Percentiles rank a stretch among this genome's conserved stretches.
These are phyloP conservation scores for Lecanicillium sp. DNA, from an alignment of 2,329 filamentous ascomycete genomes.

Conservation along the genomic window DNA sequence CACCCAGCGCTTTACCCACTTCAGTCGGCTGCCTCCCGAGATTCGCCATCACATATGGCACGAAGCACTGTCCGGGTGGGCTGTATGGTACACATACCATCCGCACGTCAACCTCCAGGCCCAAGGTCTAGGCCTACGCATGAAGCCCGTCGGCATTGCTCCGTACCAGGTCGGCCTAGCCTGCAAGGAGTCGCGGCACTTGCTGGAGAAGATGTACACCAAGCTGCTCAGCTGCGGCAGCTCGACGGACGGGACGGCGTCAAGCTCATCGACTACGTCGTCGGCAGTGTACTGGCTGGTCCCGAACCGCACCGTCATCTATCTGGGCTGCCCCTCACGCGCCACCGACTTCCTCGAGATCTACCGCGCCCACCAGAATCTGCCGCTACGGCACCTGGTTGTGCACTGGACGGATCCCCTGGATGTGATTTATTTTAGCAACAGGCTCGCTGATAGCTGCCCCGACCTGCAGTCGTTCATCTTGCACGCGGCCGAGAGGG, in stretches of 20 bases:
- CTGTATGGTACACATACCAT: constrained; percentile 10
- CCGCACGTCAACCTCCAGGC: constrained; percentile 11
- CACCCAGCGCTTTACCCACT: background rate
- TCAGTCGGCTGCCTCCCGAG: constrained; percentile 4
- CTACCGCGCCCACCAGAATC: constrained; percentile 3
- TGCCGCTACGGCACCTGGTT: constrained; percentile 8
- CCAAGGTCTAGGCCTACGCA: constrained; percentile 4
- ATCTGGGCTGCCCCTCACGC: constrained; percentile 10
- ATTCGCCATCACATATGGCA: constrained; percentile 7
- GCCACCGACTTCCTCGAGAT: constrained; percentile 12
- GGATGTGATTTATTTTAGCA: constrained; percentile 5
- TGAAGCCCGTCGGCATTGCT: constrained; percentile 5
- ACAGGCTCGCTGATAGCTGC: constrained; percentile 3
- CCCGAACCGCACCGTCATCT: constrained; percentile 7
- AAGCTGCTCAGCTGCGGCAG: constrained; percentile 1
- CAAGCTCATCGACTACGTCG: background rate
- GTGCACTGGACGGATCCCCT: constrained; percentile 7
- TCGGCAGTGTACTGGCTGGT: constrained; percentile 10
- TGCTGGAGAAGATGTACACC: constrained; percentile 4
- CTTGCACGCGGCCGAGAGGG: constrained; percentile 3
- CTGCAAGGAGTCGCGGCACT: constrained; percentile 9
- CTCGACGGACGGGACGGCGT: background rate
- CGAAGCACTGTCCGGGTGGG: constrained; percentile 8
- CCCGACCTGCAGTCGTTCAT: constrained; percentile 7
- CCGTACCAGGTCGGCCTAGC: constrained; percentile 2